A percentile compares a stretch with the other conserved stretches of the same genome.
Evolutionary conservation across 2,329 filamentous ascomycete genomes (phyloP).

Genomic region (Metarhizium rileyi): DNA sequence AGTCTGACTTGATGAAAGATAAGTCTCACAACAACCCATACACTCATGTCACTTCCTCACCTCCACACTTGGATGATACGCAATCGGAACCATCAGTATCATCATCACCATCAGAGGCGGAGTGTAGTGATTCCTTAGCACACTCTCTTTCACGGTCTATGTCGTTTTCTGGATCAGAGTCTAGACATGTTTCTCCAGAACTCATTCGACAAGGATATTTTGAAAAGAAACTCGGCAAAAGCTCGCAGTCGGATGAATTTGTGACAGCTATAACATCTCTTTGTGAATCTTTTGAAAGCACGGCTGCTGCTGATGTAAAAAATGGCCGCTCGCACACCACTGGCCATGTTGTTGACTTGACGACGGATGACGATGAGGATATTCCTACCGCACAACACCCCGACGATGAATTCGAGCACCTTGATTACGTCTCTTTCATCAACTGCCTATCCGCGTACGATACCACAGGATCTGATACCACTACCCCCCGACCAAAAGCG

Average conservation of each 20-base stretch:
- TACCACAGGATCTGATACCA: conserved; percentile 32
- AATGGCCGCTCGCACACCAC: conserved; percentile 20
- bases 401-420: conserved; percentile 25
- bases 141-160: conserved; percentile 36
- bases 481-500: conserved; percentile 31
- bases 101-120: conserved; percentile 23
- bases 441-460: conserved; percentile 15
- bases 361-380: conserved; percentile 22
- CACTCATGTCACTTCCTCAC: conserved; percentile 20
- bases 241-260: conserved; percentile 35
- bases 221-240: conserved; percentile 33
- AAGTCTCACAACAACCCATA: conserved; percentile 11
- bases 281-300: conserved; percentile 34
- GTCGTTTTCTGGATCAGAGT: conserved; percentile 43
- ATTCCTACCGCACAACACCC: conserved; percentile 30
- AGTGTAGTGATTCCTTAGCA: conserved; percentile 23
- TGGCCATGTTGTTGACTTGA: conserved; percentile 20
- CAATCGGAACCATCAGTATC: conserved; percentile 33
- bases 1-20: conserved; percentile 26
- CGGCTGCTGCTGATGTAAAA: conserved; percentile 21
- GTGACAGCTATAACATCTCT: conserved; percentile 35
- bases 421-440: conserved; percentile 12
- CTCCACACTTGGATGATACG: conserved; percentile 41
- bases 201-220: conserved; percentile 19
- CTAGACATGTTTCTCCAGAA: conserved; percentile 26